Conservation (phyloP, 2,329 filamentous ascomycete genomes). For the Xylaria sp. region DNA sequence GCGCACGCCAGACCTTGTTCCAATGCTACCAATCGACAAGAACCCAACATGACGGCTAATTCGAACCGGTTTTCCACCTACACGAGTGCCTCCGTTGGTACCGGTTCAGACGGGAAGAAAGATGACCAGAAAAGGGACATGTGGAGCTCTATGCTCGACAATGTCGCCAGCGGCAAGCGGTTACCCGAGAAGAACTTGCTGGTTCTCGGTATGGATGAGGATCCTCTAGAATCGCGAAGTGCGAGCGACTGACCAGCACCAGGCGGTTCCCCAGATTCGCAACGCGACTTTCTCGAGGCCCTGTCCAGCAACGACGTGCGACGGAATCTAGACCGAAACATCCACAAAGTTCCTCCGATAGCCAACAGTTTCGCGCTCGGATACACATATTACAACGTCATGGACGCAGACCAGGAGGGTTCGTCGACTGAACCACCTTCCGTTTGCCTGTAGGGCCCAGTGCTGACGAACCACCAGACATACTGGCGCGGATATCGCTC, state of each 20-base stretch:
- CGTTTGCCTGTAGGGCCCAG: conserved; percentile 27
- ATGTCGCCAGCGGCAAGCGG: conserved; percentile 85
- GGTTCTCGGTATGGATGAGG: conserved; percentile 66
- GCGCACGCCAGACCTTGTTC: conserved; percentile 10
- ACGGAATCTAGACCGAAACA: conserved; percentile 57
- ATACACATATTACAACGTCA: conserved; percentile 93
- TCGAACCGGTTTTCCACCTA: conserved; percentile 61
- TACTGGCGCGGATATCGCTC: conserved; percentile 83
- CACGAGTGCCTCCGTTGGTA: conserved; percentile 54
- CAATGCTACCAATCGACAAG: conserved; percentile 29
- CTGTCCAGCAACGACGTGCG: conserved; percentile 58
- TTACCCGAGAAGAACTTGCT: conserved; percentile 90
- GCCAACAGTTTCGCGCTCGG: conserved; percentile 91
- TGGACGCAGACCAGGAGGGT: conserved; percentile 94
- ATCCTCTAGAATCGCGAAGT: background rate
- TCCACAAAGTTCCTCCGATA: conserved; percentile 69
- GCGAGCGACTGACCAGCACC: conserved; percentile 37
- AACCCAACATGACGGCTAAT: conserved; percentile 51
- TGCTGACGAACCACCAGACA: conserved; percentile 61
- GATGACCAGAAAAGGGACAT: conserved; percentile 82
- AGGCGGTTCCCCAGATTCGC: conserved; percentile 82
- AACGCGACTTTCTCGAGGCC: conserved; percentile 79
- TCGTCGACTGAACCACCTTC: conserved; percentile 44
- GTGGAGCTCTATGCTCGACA: conserved; percentile 92
- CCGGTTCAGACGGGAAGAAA: conserved; percentile 58